phyloP scores from a whole-genome alignment of 805 yeast species.

The Teunomyces lycoperdinae region DNA sequence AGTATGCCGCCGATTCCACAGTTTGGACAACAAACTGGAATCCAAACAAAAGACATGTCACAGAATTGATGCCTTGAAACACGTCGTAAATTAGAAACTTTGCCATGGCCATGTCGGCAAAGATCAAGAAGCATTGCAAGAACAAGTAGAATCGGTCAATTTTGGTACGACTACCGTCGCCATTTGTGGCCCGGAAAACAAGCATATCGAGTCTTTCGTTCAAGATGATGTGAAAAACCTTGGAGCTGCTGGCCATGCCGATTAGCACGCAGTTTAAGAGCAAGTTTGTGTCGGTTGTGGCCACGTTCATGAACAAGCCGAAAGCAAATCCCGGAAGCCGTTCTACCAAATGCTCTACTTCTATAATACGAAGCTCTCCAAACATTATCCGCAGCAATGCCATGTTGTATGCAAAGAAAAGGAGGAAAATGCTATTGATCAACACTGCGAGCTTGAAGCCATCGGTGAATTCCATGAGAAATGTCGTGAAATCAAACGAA shows the following conservation, averaged over 20 bases:
- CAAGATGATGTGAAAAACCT: conserved; percentile 76
- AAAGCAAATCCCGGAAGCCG: conserved; percentile 32
- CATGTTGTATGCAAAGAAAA: conserved; percentile 29
- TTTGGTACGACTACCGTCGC: background rate
- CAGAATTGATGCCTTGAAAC: conserved; percentile 49
- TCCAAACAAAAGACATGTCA: conserved; percentile 64
- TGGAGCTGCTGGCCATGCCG: conserved; percentile 36
- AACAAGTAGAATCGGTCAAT: conserved; percentile 29
- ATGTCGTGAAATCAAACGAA: conserved; percentile 21
- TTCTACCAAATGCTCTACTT: conserved; percentile 59
- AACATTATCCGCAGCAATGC: conserved; percentile 54
- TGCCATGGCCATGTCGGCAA: conserved; percentile 52
- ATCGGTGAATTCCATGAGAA: conserved; percentile 28
- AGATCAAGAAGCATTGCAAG: conserved; percentile 43
- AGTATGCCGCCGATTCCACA: conserved; percentile 47
- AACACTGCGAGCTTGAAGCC: conserved; percentile 27
- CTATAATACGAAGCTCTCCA: conserved; percentile 73
- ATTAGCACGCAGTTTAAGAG: conserved; percentile 45
- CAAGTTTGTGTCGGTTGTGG: conserved; percentile 61
- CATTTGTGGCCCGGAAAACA: conserved; percentile 27
- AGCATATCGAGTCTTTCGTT: conserved; percentile 48
- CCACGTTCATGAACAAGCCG: conserved; percentile 60
- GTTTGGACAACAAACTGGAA: conserved; percentile 70
- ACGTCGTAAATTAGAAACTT: conserved; percentile 55
- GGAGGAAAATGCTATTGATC: conserved; percentile 21